A percentile compares a stretch with the other conserved stretches of the same genome.
Evolutionary conservation across 2,329 filamentous ascomycete genomes (phyloP).

Genomic region (Rhytidhysteron rufulum): DNA sequence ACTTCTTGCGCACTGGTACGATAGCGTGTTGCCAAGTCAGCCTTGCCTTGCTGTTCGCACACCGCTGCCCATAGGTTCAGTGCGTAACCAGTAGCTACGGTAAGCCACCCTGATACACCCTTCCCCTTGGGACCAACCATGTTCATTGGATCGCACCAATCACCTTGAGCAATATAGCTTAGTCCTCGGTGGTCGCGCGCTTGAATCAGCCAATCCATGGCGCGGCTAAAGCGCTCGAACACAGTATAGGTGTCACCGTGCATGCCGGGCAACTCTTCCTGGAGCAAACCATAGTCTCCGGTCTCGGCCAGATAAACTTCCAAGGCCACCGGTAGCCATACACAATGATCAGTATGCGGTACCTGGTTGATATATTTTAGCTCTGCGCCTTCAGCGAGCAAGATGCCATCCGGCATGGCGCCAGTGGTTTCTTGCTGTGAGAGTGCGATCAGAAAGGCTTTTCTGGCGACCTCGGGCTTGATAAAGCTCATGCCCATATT

Average conservation of each 20-base stretch:
- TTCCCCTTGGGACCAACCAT: constrained; percentile 59
- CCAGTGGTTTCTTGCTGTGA: constrained; percentile 53
- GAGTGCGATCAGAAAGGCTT: constrained; percentile 48
- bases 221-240: constrained; percentile 53
- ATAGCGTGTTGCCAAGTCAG: constrained; percentile 43
- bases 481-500: constrained; percentile 61
- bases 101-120: constrained; percentile 58
- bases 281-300: constrained; percentile 49
- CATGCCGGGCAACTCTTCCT: constrained; percentile 40
- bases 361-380: constrained; percentile 60
- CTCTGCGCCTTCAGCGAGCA: constrained; percentile 52
- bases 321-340: constrained; percentile 55
- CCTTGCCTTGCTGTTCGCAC: constrained; percentile 44
- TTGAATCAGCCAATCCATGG: constrained; percentile 55
- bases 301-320: constrained; percentile 56
- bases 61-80: constrained; percentile 52
- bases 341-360: constrained; percentile 58
- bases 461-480: constrained; percentile 47
- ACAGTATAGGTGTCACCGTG: constrained; percentile 49
- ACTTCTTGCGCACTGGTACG: constrained; percentile 43
- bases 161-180: constrained; percentile 56
- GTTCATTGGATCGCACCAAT: constrained; percentile 61
- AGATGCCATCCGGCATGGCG: constrained; percentile 57
- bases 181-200: constrained; percentile 52
- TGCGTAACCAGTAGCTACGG: constrained; percentile 53